phyloP scores from a whole-genome alignment of 176 grass and related monocot species.

The Avena sativa region DNA sequence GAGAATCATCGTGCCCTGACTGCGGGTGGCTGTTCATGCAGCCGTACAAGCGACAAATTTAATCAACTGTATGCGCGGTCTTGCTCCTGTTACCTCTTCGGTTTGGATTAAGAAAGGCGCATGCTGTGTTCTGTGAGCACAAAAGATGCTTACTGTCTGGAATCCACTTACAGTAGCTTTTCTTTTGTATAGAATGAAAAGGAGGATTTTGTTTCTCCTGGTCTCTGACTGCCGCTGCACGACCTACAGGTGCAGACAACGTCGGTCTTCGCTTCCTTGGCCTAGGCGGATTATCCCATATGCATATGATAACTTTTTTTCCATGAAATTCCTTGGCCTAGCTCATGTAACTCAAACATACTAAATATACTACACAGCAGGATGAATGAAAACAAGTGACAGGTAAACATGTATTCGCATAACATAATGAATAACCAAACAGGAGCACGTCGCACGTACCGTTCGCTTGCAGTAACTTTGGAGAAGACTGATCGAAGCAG shows the following conservation, averaged over 20 bases:
- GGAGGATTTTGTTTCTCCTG: background rate
- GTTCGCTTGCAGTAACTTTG: too few species aligned
- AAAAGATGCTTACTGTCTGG: background rate
- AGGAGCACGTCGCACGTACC: too few species aligned
- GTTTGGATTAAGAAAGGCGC: background rate
- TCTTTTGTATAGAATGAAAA: background rate
- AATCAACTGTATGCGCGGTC: background rate
- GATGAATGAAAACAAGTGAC: too few species aligned
- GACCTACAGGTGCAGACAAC: background rate
- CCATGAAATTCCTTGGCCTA: too few species aligned
- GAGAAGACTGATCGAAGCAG: too few species aligned
- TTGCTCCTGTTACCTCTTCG: background rate
- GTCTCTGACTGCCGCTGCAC: background rate
- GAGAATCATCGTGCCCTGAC: background rate
- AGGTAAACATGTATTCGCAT: too few species aligned
- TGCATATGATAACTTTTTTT: too few species aligned
- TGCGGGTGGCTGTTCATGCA: constrained; percentile 4
- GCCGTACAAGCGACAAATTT: background rate
- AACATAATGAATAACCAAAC: too few species aligned
- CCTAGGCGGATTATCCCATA: background rate
- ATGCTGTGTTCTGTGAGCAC: background rate
- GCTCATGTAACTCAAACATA: too few species aligned
- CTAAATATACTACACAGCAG: too few species aligned
- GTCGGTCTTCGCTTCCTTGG: background rate
- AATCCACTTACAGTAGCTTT: background rate